Evolutionary conservation across 2,329 filamentous ascomycete species (phyloP), one percentile per base, ranked within the genome.

Genomic region (Trichoderma lentiforme): DNA sequence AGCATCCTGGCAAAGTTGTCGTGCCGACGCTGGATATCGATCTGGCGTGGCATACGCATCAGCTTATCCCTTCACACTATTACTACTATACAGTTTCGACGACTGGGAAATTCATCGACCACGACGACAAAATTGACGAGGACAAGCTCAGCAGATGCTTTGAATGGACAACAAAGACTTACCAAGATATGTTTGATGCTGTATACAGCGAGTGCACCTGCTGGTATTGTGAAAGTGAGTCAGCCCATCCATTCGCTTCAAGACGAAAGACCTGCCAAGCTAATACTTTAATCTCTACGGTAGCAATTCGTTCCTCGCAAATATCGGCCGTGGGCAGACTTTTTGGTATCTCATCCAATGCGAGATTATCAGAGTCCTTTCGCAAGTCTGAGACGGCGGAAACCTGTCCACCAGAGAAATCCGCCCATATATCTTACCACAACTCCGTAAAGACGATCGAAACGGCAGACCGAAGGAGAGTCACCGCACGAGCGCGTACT

Each of bases 81-180:
- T 91, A 89, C 76, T 72, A 78, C 3, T 91, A 87, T 78, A 91
- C 88, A 1, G 78, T 85, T 1, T 70, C 65, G 0, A 79, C 79
- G 26, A 86, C 85, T 0, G 73, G 72, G 1, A 88, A 86, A 63
- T 93, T 94, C 77, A 87, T 95, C 75, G 90, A 95, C 77, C 93
- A 97, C 77, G 91, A 96, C 79, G 94, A 97, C 83, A 95, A 95
- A 81, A 89, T 97, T 26, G 89, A 91, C 63, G 91, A 94, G 76
- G 83, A 82, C 15, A 86, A 85, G 63, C 86, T 97, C 7, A 88
- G 88, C 58, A 83, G 84, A 1, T 84, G 86, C 6, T 96, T 96
- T 77, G 89, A 90, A 77, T 93, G 89, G 87, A 97, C 93, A 0
- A 89, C 86, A 77, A 91, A 90, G 75, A 82, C 80, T 1, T 97